A percentile compares a stretch with the other conserved stretches of the same genome.
Evolutionary conservation across 2,329 filamentous ascomycete genomes (phyloP).

Genomic region (Arthrobotrys conoides): DNA sequence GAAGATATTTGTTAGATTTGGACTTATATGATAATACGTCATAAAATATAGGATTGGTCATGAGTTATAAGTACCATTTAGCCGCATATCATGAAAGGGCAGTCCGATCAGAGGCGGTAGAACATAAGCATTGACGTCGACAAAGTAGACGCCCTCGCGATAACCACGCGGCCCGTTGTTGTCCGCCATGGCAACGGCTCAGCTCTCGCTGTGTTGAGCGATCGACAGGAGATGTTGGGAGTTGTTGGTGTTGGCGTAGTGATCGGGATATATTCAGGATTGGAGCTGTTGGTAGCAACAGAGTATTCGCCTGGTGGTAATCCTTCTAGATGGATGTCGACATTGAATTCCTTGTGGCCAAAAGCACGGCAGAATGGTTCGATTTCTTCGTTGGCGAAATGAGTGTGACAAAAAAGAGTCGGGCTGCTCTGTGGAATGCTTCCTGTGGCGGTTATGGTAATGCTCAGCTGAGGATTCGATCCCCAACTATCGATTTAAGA

Average conservation of each 20-base stretch:
- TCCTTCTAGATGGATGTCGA: slow-evolving; percentile 33
- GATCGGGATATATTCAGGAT: background rate
- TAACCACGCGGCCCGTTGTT: slow-evolving; percentile 58
- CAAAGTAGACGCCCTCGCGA: slow-evolving; percentile 56
- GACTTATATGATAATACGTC: background rate
- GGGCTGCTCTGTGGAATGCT: slow-evolving; percentile 41
- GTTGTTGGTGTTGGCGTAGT: background rate
- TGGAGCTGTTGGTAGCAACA: slow-evolving; percentile 8
- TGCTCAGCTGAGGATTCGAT: slow-evolving; percentile 15
- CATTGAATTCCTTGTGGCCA: slow-evolving; percentile 21
- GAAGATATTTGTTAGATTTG: slow-evolving; percentile 18
- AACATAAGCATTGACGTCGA: slow-evolving; percentile 57
- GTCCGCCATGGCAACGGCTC: slow-evolving; percentile 47
- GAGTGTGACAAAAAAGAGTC: slow-evolving; percentile 26
- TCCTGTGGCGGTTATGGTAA: slow-evolving; percentile 40
- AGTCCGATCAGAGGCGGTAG: slow-evolving; percentile 58
- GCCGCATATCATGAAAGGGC: slow-evolving; percentile 55
- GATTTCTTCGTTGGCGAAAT: slow-evolving; percentile 27
- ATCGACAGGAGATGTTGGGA: slow-evolving; percentile 26
- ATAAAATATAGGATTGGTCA: background rate
- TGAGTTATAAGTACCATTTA: slow-evolving; percentile 48
- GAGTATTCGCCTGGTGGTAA: background rate
- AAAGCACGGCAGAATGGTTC: slow-evolving; percentile 8
- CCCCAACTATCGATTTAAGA: background rate
- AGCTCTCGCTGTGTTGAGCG: slow-evolving; percentile 33